Evolutionary conservation across 2,329 filamentous ascomycete genomes (phyloP), one percentile per base, ranked within the genome.

Genomic region (Tolypocladium tundrense): DNA sequence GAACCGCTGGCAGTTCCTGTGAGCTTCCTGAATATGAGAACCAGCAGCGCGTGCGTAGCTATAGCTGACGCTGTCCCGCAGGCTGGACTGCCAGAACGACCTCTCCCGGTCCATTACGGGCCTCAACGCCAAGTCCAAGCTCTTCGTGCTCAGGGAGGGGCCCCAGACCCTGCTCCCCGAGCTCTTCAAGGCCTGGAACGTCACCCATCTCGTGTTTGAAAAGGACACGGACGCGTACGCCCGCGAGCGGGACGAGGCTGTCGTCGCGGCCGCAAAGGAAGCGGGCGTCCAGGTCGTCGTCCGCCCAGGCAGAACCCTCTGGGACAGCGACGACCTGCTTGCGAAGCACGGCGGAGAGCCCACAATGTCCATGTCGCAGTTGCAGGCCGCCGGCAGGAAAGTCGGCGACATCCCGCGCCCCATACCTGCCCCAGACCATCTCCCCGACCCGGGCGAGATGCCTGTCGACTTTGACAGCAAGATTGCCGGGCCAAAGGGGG

Each of bases 151-250:
- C 19, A 79, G 88, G 35, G 88, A 91, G 72, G 86, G 81, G 0
- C 88, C 88, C 0, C 85, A 88, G 66, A 89, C 84, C 0, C 70
- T 91, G 1, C 77, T 91, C 3, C 84, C 85, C 1, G 90, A 90
- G 69, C 73, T 91, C 1, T 88, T 90, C 77, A 83, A 84, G 64
- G 79, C 81, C 21, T 92, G 88, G 88, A 79, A 81, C 1, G 83
- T 90, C 33, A 88, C 87, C 0, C 88, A 91, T 70, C 72, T 91
- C 6, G 88, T 91, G 0, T 91, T 91, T 64, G 88, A 92, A 68
- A 88, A 87, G 65, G 88, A 91, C 64, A 90, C 87, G 0, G 88
- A 92, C 73, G 77, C 85, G 0, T 91, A 91, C 71, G 87, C 77
- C 5, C 77, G 81, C 19, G 79, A 84, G 45, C 73, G 88, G 54